Base-by-base conservation (phyloP, 192 early-diverging fungal species). In the Coemansia sp. region DNA sequence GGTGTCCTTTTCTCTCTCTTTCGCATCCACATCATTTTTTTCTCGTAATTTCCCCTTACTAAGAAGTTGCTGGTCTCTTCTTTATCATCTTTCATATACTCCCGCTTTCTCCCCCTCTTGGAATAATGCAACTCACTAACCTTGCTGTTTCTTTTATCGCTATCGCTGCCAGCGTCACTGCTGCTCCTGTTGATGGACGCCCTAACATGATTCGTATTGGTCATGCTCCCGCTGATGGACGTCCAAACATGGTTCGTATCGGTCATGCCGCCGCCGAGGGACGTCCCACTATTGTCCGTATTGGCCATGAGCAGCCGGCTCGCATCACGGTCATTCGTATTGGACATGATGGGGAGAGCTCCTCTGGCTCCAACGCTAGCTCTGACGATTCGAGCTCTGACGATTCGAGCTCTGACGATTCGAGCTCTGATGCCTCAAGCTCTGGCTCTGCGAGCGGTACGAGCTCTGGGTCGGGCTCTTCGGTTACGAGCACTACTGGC, bases 61-160 rank as follows among this genome's bases (percentile, higher is more conserved):
- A 45, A 56, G 53, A 46, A 46, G 43, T 16, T 31, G 45, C 34
- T 55, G 18, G n/a, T 64, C 42, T 62, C 38, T 45, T 46, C 60
- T 46, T 31, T 38, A 35, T 59, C n/a, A 37, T 38, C 21, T 60
- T 35, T 20, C 46, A 35, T 14, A 50, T 43, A 34, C 62, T 16
- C 46, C 39, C 38, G 14, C 42, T 33, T 45, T 59, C 36, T 43
- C 26, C 21, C 24, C 57, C 18, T 43, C 20, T 18, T 45, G 18
- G 21, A 67, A 67, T 33, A 60, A 74, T 74, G 73, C 66, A 74
- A 59, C 51, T 69, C 26, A 31, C 62, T 34, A 65, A 74, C 40
- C 51, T 74, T 59, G 53, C 66, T 24, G 55, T 69, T 38, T 61
- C 59, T 34, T 16, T 65, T 21, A 57, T 74, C 39, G 73, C 62